Evolutionary conservation across 2,329 filamentous ascomycete genomes (phyloP).

Genomic region (Fusarium kyushuense): DNA sequence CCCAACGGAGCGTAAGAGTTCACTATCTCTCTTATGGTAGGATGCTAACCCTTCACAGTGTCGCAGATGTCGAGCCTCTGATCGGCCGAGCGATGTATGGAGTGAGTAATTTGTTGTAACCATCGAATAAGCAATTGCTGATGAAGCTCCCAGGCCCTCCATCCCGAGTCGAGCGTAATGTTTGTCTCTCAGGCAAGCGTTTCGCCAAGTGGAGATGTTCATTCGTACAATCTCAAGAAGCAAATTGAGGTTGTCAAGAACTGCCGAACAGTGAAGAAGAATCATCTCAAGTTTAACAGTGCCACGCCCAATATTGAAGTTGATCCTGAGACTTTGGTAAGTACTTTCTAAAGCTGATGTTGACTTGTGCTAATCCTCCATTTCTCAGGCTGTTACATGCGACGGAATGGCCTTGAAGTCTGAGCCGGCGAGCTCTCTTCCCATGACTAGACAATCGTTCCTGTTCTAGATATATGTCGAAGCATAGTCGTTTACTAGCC

Average conservation of each 20-base stretch:
- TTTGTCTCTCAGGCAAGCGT: background rate
- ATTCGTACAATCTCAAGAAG: background rate
- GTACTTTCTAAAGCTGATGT: background rate
- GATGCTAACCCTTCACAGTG: background rate
- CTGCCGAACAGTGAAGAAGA: background rate
- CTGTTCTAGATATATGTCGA: background rate
- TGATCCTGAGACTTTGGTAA: background rate
- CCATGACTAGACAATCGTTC: background rate
- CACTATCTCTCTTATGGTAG: accelerated
- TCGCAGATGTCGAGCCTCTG: background rate
- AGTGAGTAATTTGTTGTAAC: background rate
- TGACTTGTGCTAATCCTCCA: background rate
- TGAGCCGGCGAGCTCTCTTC: background rate
- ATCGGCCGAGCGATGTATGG: background rate
- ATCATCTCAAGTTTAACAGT: background rate
- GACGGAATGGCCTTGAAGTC: background rate
- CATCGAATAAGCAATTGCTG: accelerated
- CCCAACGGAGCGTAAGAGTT: background rate
- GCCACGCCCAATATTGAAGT: background rate
- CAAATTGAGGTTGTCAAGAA: background rate
- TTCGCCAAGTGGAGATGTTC: background rate
- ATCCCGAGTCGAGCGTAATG: background rate
- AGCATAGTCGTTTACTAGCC: background rate
- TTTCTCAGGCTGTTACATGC: background rate
- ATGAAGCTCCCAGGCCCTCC: background rate